These are phyloP conservation scores for Chondrostereum purpureum DNA, from an alignment of 1,284 basidiomycete genomes.

Conservation along the genomic window DNA sequence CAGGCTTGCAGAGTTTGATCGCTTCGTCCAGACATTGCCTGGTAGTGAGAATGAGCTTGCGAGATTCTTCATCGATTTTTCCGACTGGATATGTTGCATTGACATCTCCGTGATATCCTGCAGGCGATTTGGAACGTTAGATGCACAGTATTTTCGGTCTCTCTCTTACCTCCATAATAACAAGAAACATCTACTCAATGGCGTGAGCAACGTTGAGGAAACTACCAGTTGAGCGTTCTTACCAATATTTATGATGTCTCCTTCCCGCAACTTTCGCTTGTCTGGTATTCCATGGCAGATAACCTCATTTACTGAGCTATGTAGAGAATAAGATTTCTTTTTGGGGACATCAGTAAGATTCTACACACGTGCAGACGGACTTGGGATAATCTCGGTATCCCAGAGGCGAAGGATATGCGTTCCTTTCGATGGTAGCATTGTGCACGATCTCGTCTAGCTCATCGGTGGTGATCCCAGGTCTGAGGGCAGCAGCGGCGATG, in stretches of 20 bases:
- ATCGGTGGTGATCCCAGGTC: constrained; percentile 92
- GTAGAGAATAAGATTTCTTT: constrained; percentile 1
- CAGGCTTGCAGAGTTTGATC: constrained; percentile 87
- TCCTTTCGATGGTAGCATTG: constrained; percentile 84
- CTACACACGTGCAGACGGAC: constrained; percentile 88
- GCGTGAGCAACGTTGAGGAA: constrained; percentile 4
- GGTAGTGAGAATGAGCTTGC: constrained; percentile 75
- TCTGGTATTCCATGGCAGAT: constrained; percentile 98
- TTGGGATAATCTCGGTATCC: constrained; percentile 94
- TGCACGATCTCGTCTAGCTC: constrained; percentile 96
- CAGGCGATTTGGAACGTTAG: not conserved
- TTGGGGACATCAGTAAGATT: not conserved
- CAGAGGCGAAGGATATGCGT: constrained; percentile 91
- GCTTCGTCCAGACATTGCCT: constrained; percentile 81
- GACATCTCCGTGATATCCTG: constrained; percentile 85
- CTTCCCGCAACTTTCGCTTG: constrained; percentile 77
- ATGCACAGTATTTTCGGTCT: not conserved
- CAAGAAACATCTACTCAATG: constrained; percentile 48
- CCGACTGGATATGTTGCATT: constrained; percentile 92
- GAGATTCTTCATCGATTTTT: constrained; percentile 75
- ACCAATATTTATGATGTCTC: constrained; percentile 94
- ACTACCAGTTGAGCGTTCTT: constrained; percentile 12
- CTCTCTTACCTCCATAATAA: constrained; percentile 58
- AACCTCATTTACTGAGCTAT: constrained; percentile 86
- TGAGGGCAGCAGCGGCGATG: constrained; percentile 77